Base-by-base conservation (phyloP, 2,329 filamentous ascomycete species). In the Clarireedia sp. region DNA sequence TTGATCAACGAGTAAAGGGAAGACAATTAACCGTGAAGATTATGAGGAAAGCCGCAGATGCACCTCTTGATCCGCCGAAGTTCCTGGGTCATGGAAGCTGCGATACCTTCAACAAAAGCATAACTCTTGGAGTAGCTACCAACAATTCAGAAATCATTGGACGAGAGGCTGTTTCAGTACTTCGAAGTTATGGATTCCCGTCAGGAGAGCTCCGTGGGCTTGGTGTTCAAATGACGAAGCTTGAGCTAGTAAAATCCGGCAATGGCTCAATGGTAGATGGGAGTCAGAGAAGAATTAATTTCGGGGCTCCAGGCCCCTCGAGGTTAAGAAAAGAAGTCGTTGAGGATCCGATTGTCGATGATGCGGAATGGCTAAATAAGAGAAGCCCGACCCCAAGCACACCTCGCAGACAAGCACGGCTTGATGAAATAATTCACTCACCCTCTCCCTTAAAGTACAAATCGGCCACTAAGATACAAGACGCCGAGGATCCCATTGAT, bases 81-180 rank as follows among this genome's bases (percentile, higher is more conserved):
- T 90, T 96, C 71, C 77, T 99, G 1, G 94, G 94, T 0, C 94
- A 97, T 70, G 94, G 94, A 1, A 92, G 90, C 71, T 99, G 94
- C 66, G 94, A 99, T 67, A 88, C 84, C 0, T 95, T 91, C 74
- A 97, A 90, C 74, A 97, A 95, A 70, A 95, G 90, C 63, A 71
- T 86, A 8, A 69, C 83, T 1, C 85, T 99, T 58, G 91, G 92
- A 1, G 82, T 96, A 16, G 84, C 91, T 3, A 97, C 92, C 0
- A 87, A 95, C 67, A 79, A 83, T 51, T 78, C 81, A 26, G 81
- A 86, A 26, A 70, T 81, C 1, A 78, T 97, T 40, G 83, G 83
- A 0, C 90, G 87, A 66, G 91, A 97, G 70, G 88, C 90, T 0
- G 76, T 96, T n/a, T 85, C 86, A 0, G 87, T 96, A 51, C 72